These are phyloP conservation scores for Populus euphratica DNA, from an alignment of 345 rosid species.

Conservation along the genomic window DNA sequence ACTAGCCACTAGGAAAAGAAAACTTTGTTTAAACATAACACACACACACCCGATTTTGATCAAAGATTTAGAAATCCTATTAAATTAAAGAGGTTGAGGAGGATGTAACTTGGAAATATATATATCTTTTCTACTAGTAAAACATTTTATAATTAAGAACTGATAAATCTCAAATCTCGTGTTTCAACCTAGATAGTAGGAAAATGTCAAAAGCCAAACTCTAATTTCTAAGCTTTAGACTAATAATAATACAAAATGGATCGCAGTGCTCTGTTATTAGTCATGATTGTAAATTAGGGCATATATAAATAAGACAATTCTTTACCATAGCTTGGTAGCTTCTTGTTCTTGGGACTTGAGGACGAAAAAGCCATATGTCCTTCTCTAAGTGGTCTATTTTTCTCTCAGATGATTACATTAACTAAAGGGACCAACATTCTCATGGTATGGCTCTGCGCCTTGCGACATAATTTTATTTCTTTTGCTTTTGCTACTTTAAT, in stretches of 20 bases:
- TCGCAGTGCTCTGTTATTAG: neutral
- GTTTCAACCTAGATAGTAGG: too few relatives aligned
- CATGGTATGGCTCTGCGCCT: conserved; percentile 38
- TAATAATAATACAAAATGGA: neutral
- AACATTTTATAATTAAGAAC: too few relatives aligned
- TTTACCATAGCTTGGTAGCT: neutral
- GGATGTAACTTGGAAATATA: neutral
- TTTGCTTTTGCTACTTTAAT: conserved; percentile 7
- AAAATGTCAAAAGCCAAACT: too few relatives aligned
- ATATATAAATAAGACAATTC: neutral
- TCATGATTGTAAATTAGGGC: neutral
- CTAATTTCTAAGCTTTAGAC: neutral
- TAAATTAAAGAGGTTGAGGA: neutral
- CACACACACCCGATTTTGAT: neutral
- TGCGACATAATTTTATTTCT: conserved; percentile 15
- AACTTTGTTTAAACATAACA: neutral
- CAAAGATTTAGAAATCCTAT: neutral
- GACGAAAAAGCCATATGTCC: conserved; percentile 14
- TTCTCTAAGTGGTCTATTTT: conserved; percentile 34
- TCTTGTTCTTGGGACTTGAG: conserved; percentile 28
- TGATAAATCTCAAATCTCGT: neutral
- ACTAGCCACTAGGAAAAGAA: conserved; percentile 2
- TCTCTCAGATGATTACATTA: conserved; percentile 30
- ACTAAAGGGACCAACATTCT: conserved; percentile 43
- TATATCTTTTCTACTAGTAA: neutral